Evolutionary conservation across 2,329 filamentous ascomycete species (phyloP), one percentile per base, ranked within the genome.

Genomic region (Botryotinia calthae): DNA sequence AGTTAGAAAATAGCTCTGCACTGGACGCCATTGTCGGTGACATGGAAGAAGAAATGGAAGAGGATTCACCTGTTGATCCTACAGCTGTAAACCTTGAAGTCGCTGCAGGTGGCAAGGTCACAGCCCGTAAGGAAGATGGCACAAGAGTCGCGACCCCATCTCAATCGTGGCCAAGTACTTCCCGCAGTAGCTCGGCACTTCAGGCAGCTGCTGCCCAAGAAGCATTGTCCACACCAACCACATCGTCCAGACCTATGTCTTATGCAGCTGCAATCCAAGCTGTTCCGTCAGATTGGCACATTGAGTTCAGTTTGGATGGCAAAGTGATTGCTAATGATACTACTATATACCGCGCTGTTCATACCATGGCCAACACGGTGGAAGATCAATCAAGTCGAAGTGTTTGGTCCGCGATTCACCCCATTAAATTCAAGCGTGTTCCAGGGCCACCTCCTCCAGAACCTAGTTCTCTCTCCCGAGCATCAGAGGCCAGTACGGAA

Each of bases 261-360:
- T 97, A 98, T 81, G 91, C 94, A 37, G 92, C 93, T 70, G 94
- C 94, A 6, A 88, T 97, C 70, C 93, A 95, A 77, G 86, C 93
- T 22, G 85, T 89, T 0, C 93, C 95, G 1, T 92, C 97, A 80
- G 95, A 98, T 80, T 99, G 96, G 96, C 95, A 99, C 79, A 94
- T 99, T 74, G 93, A 98, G 79, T 99, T 99, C 82, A 95, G 89
- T 76, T 88, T 98, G 67, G 92, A 97, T 76, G 92, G 88, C 70
- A 94, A 94, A 81, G 87, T 92, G 1, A 92, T 99, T 73, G 87
- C 93, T 0, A 96, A 95, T 77, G 95, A 98, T 78, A 98, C 93
- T 0, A 99, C 96, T 0, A 95, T 99, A 72, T 99, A 98, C 80
- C 91, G 95, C 65, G 96, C 96, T 46, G 93, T 98, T 14, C 93